These are phyloP conservation scores for Cyberlindnera lachancei DNA, from an alignment of 805 yeast genomes.

Conservation along the genomic window DNA sequence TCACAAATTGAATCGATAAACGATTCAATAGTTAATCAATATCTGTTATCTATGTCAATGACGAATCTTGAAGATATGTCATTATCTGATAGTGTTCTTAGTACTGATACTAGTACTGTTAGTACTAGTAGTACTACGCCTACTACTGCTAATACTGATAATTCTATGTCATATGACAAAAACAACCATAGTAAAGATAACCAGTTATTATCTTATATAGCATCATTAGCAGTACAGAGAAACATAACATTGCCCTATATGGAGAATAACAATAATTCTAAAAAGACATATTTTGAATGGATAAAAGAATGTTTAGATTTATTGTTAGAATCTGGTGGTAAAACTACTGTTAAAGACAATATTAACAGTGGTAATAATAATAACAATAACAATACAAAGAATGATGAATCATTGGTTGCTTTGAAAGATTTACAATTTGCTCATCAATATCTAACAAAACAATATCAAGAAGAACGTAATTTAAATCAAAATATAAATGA, in stretches of 20 bases:
- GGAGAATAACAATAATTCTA: not conserved
- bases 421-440: constrained; percentile 64
- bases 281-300: constrained; percentile 14
- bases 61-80: constrained; percentile 17
- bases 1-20: too few species aligned
- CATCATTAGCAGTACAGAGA: constrained; percentile 21
- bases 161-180: too few species aligned
- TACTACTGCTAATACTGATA: too few species aligned
- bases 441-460: constrained; percentile 59
- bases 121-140: too few species aligned
- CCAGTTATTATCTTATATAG: constrained; percentile 20
- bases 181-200: constrained; percentile 16
- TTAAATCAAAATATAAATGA: constrained; percentile 46
- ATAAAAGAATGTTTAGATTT: constrained; percentile 20
- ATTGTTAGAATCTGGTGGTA: too few species aligned
- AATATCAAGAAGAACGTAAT: constrained; percentile 58
- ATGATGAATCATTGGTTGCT: too few species aligned
- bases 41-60: constrained; percentile 4
- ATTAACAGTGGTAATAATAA: too few species aligned
- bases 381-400: too few species aligned
- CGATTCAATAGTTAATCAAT: not conserved
- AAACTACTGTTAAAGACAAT: too few species aligned
- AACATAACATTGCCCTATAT: constrained; percentile 18
- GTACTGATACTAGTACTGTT: not conserved
- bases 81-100: constrained; percentile 1